Conservation (phyloP, 805 yeast genomes). For the Jamesozyma piceae region DNA sequence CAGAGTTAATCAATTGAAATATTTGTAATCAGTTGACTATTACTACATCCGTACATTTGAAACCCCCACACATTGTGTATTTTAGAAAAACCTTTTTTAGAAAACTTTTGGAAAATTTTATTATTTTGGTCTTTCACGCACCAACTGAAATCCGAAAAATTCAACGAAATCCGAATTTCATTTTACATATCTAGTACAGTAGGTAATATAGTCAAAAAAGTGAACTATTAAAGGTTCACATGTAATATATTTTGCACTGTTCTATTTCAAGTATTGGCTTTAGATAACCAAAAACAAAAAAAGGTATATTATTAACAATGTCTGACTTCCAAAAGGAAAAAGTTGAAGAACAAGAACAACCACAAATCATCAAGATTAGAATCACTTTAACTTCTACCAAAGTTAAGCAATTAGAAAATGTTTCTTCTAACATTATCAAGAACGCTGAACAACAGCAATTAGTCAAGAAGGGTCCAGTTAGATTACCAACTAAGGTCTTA, state of each 20-base stretch:
- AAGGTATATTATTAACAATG: constrained; percentile 46
- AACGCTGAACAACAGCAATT: constrained; percentile 78
- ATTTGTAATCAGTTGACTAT: no score
- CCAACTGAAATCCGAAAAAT: no score
- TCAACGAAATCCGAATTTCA: background rate
- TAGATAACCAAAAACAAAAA: constrained; percentile 20
- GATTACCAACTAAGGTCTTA: constrained; percentile 98
- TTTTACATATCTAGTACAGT: background rate
- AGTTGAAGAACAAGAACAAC: constrained; percentile 71
- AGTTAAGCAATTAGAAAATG: constrained; percentile 96
- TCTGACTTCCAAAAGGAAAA: constrained; percentile 81
- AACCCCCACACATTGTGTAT: no score
- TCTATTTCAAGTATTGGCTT: no score
- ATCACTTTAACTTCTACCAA: constrained; percentile 97
- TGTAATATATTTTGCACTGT: background rate
- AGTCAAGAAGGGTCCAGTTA: constrained; percentile 97
- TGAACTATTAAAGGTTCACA: background rate
- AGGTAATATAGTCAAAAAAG: background rate
- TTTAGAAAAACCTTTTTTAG: no score
- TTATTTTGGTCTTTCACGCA: no score
- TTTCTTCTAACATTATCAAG: constrained; percentile 79
- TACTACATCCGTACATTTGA: no score
- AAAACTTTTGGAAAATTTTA: no score
- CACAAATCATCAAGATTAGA: constrained; percentile 92
- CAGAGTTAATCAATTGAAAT: no score